Evolutionary conservation across 106 monocot species (phyloP).

Genomic region (Alisma plantagoaquatica): DNA sequence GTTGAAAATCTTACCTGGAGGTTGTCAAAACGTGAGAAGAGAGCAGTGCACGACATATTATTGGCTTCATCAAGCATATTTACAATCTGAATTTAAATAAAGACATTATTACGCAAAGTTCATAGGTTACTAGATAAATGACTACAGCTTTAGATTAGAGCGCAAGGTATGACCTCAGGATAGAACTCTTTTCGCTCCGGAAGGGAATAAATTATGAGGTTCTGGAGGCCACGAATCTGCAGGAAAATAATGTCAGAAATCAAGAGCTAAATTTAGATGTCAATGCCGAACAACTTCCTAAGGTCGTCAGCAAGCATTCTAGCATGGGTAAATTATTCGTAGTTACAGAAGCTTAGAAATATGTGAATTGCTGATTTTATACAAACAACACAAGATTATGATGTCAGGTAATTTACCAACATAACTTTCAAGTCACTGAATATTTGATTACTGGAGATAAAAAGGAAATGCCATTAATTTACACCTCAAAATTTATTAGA

Average conservation of each 20-base stretch:
- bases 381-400: background rate
- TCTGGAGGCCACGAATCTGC: conserved; percentile 84
- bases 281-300: no score
- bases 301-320: no score
- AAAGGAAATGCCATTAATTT: no score
- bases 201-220: conserved; percentile 70
- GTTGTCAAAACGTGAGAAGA: conserved; percentile 55
- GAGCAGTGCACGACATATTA: conserved; percentile 35
- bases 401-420: background rate
- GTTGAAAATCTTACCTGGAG: conserved; percentile 51
- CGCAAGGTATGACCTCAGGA: conserved; percentile 38
- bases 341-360: background rate
- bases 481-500: no score
- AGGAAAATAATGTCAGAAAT: conserved; percentile 6
- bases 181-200: conserved; percentile 95
- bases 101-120: background rate
- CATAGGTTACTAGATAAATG: background rate
- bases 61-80: conserved; percentile 55
- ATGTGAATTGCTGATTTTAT: background rate
- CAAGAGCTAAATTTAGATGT: no score
- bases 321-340: background rate
- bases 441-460: no score
- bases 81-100: conserved; percentile 36
- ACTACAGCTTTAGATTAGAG: background rate
- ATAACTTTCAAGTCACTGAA: background rate